Evolutionary conservation across 2,329 filamentous ascomycete species (phyloP), one percentile per base, ranked within the genome.

Genomic region (Knoxdaviesia capensis): DNA sequence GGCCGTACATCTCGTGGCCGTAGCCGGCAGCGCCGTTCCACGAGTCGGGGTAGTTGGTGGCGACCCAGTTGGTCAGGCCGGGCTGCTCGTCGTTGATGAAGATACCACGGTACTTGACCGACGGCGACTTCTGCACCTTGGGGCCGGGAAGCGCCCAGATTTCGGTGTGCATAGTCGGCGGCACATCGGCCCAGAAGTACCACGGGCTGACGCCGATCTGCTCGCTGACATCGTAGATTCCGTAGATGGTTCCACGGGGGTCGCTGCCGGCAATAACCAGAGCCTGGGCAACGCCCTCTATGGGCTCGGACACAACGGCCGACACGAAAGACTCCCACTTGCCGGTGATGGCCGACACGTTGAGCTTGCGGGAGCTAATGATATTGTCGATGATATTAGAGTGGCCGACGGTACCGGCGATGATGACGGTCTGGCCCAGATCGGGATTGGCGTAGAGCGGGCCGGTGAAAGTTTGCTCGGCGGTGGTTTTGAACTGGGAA

Each of bases 1-100:
- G 68, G 4, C 67, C 60, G 56, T 85, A 82, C 54, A 84, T 81
- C 4, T 70, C 65, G n/a, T 69, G 62, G 44, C 71, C 71, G 46
- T 65, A 70, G 2, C 64, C 65, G 5, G 57, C 46, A 3, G 60
- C 59, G 33, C 64, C 59, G 44, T 61, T 62, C n/a, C 58, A 59
- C 1, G 62, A 64, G 43, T 65, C 58, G 5, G 41, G 41, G 41
- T 40, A 45, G 44, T 45, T 45, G 34, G 43, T 30, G 33, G 58
- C 56, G 6, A 80, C 66, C 74, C 77, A 83, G 47, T 73, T 74
- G 0, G 77, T 80, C 38, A 81, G 55, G 1, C 70, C 73, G 0
- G 77, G 77, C 41, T 74, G 72, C 52, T 82, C 77, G 44, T 82
- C 77, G 51, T 81, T 81, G 53, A 82, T 60, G 59, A 81, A 82